phyloP scores from a whole-genome alignment of 139 green algal species.

The Chlorella vulgaris region DNA sequence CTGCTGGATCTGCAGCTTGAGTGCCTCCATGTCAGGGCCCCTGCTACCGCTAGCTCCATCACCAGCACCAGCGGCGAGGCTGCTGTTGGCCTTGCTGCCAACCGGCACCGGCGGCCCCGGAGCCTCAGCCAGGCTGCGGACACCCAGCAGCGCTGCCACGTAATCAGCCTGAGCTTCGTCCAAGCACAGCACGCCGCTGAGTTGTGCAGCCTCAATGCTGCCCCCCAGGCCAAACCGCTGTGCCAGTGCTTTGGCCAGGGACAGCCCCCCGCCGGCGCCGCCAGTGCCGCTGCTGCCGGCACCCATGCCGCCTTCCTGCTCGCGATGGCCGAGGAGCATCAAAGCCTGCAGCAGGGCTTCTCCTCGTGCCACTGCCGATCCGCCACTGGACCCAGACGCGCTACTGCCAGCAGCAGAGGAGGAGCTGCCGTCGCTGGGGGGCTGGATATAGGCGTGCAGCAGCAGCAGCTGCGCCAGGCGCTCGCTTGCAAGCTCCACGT shows the following conservation, averaged over 20 bases:
- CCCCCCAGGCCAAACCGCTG: conserved; percentile 24
- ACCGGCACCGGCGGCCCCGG: neutral
- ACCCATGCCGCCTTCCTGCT: conserved; percentile 7
- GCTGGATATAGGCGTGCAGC: conserved; percentile 42
- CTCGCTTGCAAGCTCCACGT: conserved; percentile 36
- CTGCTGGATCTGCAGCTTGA: conserved; percentile 20
- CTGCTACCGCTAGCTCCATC: neutral
- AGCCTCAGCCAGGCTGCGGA: conserved; percentile 14
- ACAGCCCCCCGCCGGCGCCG: neutral
- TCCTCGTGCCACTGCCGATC: conserved; percentile 47
- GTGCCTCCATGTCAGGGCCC: neutral
- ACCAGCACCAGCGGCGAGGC: neutral
- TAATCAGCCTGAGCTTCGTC: conserved; percentile 83
- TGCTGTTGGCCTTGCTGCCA: neutral
- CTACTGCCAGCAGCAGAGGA: neutral
- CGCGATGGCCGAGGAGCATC: conserved; percentile 50
- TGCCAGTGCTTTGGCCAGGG: conserved; percentile 22
- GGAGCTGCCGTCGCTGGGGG: neutral
- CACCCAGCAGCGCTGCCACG: conserved; percentile 68
- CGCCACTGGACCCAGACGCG: neutral
- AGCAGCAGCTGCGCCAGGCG: conserved; percentile 52
- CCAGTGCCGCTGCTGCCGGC: neutral
- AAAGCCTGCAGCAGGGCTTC: conserved; percentile 64
- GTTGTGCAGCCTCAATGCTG: conserved; percentile 28
- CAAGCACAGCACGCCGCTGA: conserved; percentile 54